Evolutionary conservation across 2,329 filamentous ascomycete genomes (phyloP).

Genomic region (Trichoderma polysporum): DNA sequence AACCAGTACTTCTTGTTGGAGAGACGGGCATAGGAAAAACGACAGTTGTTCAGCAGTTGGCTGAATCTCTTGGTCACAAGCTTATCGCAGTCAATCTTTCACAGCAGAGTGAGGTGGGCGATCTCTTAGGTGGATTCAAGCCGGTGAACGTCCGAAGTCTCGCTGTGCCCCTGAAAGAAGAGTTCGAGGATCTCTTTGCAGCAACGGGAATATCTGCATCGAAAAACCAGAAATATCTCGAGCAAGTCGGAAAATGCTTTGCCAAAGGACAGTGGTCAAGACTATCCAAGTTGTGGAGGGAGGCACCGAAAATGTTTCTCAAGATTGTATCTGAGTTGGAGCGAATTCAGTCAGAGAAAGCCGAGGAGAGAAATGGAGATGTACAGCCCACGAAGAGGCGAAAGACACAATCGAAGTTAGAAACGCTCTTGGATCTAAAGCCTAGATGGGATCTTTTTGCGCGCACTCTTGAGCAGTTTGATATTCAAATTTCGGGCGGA

Average conservation of each 20-base stretch:
- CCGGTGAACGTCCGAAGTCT: constrained; percentile 87
- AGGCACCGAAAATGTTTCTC: constrained; percentile 85
- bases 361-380: constrained; percentile 34
- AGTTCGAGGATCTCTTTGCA: constrained; percentile 87
- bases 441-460: constrained; percentile 80
- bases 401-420: constrained; percentile 66
- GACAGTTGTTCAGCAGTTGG: constrained; percentile 89
- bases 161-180: constrained; percentile 85
- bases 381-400: constrained; percentile 68
- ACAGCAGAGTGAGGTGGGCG: constrained; percentile 96
- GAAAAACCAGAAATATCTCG: constrained; percentile 84
- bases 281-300: constrained; percentile 80
- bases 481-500: constrained; percentile 72
- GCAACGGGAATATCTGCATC: constrained; percentile 80
- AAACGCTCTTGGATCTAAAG: constrained; percentile 56
- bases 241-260: constrained; percentile 75
- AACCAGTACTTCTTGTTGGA: constrained; percentile 91
- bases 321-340: constrained; percentile 61
- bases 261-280: constrained; percentile 84
- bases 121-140: constrained; percentile 93
- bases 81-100: constrained; percentile 93
- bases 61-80: constrained; percentile 78
- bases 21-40: constrained; percentile 99
- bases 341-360: constrained; percentile 43
- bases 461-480: constrained; percentile 71